Conservation (phyloP, 129 eudicot genomes). For the Smallanthus sonchifolius region DNA sequence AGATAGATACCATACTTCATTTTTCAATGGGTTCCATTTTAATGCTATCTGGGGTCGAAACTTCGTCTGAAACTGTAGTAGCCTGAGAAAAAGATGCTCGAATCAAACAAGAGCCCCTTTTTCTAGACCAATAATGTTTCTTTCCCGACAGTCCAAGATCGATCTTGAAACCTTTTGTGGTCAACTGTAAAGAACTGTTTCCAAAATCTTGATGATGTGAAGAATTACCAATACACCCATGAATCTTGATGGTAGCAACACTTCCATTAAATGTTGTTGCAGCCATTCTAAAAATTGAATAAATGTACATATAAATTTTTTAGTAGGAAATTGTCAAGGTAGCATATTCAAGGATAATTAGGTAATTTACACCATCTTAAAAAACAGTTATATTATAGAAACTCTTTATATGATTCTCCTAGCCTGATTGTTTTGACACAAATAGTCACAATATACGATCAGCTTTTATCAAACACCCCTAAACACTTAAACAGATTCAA, state of each 20-base stretch:
- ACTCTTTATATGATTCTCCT: too few species aligned
- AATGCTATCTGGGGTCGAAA: constrained; percentile 47
- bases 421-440: too few species aligned
- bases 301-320: background rate
- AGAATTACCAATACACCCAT: constrained; percentile 37
- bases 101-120: constrained; percentile 37
- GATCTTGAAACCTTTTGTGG: constrained; percentile 41
- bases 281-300: constrained; percentile 57
- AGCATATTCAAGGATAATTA: too few species aligned
- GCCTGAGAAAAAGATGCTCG: constrained; percentile 64
- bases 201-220: constrained; percentile 37
- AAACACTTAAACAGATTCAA: too few species aligned
- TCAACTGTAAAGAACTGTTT: constrained; percentile 34
- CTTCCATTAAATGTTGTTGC: constrained; percentile 62
- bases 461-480: too few species aligned
- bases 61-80: constrained; percentile 39
- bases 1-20: constrained; percentile 54
- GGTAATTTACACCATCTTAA: too few species aligned
- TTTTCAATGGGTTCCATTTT: constrained; percentile 46
- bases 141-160: constrained; percentile 34
- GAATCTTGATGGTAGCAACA: constrained; percentile 44
- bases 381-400: too few species aligned
- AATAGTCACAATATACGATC: too few species aligned
- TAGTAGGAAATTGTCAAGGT: background rate
- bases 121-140: constrained; percentile 30